A percentile compares a stretch with the other conserved stretches of the same genome.
These are phyloP conservation scores for Xerocomellus intermedius DNA, from an alignment of 768 basidiomycete species.

Conservation along the genomic window DNA sequence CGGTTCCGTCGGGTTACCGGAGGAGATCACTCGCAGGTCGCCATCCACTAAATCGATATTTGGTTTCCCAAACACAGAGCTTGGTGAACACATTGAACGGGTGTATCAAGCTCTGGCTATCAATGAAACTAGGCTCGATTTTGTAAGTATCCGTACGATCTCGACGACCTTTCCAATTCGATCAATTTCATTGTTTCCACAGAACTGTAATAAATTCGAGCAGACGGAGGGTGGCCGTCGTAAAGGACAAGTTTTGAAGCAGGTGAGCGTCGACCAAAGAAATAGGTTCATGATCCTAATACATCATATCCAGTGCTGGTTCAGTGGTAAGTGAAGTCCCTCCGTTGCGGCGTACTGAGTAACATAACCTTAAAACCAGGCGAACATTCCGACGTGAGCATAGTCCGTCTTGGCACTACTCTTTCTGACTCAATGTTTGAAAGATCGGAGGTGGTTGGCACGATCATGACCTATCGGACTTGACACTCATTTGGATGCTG, in stretches of 20 bases:
- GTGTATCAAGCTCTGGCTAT: slow-evolving; percentile 72
- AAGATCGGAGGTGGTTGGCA: slow-evolving; percentile 72
- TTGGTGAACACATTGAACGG: slow-evolving; percentile 62
- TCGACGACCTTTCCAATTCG: not conserved
- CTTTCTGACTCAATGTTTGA: not conserved
- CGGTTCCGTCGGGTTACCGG: slow-evolving; percentile 68
- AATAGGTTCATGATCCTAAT: slow-evolving; percentile 3
- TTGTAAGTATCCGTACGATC: slow-evolving; percentile 42
- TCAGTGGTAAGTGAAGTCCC: slow-evolving; percentile 47
- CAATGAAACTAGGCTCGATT: slow-evolving; percentile 65
- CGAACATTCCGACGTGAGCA: slow-evolving; percentile 26
- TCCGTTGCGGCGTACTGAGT: not conserved
- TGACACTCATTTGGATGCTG: slow-evolving; percentile 64
- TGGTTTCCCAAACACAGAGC: slow-evolving; percentile 57
- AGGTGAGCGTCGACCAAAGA: slow-evolving; percentile 39
- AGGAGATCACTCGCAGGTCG: slow-evolving; percentile 51
- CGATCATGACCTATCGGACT: slow-evolving; percentile 65
- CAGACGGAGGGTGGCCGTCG: slow-evolving; percentile 50
- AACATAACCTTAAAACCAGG: slow-evolving; percentile 21
- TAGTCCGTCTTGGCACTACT: not conserved
- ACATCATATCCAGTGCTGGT: slow-evolving; percentile 56
- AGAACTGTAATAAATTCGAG: slow-evolving; percentile 64
- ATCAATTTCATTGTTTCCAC: not conserved
- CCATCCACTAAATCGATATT: slow-evolving; percentile 51
- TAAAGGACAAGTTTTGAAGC: slow-evolving; percentile 60